phyloP scores from a whole-genome alignment of 1,284 basidiomycete genomes.

The Caloboletus firmus region DNA sequence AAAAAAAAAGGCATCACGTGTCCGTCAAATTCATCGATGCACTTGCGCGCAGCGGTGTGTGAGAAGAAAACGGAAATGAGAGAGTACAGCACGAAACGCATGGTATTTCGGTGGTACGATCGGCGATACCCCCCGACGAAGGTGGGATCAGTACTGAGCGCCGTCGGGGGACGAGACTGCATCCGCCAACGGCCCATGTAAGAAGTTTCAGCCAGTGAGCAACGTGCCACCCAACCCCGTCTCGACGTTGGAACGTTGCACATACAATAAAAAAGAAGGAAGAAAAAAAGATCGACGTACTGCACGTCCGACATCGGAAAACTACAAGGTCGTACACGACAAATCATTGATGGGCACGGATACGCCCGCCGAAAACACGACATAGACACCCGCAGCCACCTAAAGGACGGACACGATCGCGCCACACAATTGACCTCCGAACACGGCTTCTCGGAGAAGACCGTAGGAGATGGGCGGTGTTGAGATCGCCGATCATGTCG shows the following conservation, averaged over 20 bases:
- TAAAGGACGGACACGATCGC: conserved; percentile 22
- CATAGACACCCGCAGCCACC: conserved; percentile 19
- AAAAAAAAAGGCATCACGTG: too few species aligned
- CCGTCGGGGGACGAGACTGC: conserved; percentile 11
- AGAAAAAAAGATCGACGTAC: conserved; percentile 8
- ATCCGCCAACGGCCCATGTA: conserved; percentile 7
- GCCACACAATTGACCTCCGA: conserved; percentile 54
- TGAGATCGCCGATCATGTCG: conserved; percentile 75
- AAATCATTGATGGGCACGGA: conserved; percentile 59
- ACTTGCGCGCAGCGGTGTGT: too few species aligned
- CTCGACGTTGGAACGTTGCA: not conserved
- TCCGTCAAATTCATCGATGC: too few species aligned
- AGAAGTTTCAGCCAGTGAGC: not conserved
- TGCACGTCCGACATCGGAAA: conserved; percentile 28
- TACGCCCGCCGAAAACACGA: conserved; percentile 57
- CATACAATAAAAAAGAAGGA: not conserved
- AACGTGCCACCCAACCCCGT: not conserved
- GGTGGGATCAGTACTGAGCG: conserved; percentile 18
- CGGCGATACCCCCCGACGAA: conserved; percentile 10
- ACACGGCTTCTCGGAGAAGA: conserved; percentile 68
- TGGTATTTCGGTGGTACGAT: too few species aligned
- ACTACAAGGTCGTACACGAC: conserved; percentile 17
- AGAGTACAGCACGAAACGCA: too few species aligned
- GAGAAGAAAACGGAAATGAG: too few species aligned
- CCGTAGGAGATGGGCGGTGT: conserved; percentile 69